phyloP scores from a whole-genome alignment of 2,329 filamentous ascomycete species.

The Amesomyces nigricolor region DNA sequence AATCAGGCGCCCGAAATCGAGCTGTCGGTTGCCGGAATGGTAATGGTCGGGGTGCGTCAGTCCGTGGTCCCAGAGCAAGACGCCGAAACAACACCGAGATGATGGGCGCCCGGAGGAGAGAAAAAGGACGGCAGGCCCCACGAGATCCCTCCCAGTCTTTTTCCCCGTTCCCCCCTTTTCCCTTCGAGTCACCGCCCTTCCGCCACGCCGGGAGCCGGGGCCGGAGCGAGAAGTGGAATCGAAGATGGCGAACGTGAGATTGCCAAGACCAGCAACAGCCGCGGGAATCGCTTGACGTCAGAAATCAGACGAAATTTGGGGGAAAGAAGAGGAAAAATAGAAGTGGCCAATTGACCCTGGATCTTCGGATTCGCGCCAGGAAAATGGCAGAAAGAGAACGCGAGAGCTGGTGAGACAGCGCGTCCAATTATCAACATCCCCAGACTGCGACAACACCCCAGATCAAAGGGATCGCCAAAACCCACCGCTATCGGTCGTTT shows the following conservation, averaged over 20 bases:
- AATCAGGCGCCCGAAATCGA: background rate
- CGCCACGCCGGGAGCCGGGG: slow-evolving; percentile 6
- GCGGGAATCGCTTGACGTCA: background rate
- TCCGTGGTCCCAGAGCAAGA: background rate
- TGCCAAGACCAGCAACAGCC: slow-evolving; percentile 11
- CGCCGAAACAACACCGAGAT: background rate
- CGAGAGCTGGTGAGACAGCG: background rate
- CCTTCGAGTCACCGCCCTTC: background rate
- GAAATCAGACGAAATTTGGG: too few species aligned
- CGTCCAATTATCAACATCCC: too few species aligned
- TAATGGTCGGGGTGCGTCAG: background rate
- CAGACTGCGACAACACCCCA: too few species aligned
- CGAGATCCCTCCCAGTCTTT: background rate
- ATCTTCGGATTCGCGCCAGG: background rate
- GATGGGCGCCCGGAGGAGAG: background rate
- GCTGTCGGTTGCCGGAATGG: background rate
- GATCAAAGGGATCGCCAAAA: background rate
- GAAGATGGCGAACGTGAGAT: background rate
- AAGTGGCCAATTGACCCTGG: slow-evolving; percentile 7
- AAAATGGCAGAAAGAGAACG: background rate
- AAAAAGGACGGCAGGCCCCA: background rate
- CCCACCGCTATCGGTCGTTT: slow-evolving; percentile 12
- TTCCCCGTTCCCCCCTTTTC: background rate
- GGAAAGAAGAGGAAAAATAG: background rate
- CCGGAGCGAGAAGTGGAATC: background rate